A percentile compares a stretch with the other conserved stretches of the same genome.
Conservation (phyloP, 129 eudicot genomes). For the Cynara cardunculus region DNA sequence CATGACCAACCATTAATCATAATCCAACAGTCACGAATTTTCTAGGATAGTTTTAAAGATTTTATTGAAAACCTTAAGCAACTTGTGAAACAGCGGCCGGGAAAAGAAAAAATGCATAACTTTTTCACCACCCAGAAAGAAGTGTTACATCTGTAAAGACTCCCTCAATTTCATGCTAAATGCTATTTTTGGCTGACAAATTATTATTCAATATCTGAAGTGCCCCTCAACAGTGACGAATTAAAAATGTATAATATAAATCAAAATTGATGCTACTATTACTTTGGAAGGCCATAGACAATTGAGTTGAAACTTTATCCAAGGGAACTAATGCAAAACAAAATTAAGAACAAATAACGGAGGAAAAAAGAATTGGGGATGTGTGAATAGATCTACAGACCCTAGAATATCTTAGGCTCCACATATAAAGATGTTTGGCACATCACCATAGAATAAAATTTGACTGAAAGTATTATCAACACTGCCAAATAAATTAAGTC, state of each 20-base stretch:
- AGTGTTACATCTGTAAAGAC: background rate
- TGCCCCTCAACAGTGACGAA: background rate
- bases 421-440: too few species aligned
- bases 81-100: background rate
- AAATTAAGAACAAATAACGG: too few species aligned
- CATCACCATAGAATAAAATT: too few species aligned
- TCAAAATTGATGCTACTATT: background rate
- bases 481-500: too few species aligned
- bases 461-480: too few species aligned
- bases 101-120: background rate
- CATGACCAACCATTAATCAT: too few species aligned
- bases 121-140: background rate
- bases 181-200: background rate
- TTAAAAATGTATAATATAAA: too few species aligned
- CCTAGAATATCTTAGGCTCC: too few species aligned
- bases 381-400: too few species aligned
- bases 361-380: too few species aligned
- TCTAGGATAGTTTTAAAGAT: background rate
- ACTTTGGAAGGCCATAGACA: background rate
- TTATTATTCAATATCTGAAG: background rate
- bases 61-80: background rate
- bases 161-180: background rate
- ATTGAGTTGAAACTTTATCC: too few species aligned
- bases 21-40: too few species aligned
- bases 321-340: background rate